Conservation (phyloP, 1,284 basidiomycete genomes). For the Austroboletus rostrupii region DNA sequence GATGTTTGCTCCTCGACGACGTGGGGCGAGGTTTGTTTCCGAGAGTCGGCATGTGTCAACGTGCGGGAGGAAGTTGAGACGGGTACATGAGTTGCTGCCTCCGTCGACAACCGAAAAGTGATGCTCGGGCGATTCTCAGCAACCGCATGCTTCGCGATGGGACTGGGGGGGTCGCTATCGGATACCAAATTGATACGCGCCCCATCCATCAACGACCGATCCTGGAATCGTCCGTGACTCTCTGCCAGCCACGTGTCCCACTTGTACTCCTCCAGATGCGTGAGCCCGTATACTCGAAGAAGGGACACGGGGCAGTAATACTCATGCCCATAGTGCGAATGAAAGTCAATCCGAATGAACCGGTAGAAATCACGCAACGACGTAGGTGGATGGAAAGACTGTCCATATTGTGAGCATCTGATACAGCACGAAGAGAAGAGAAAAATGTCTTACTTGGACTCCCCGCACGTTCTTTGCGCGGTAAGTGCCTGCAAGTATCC, state of each 20-base stretch:
- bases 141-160: background rate
- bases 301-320: slow-evolving; percentile 96
- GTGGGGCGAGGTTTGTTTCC: background rate
- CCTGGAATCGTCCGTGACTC: slow-evolving; percentile 43
- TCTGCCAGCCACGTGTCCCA: slow-evolving; percentile 77
- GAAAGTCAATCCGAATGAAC: slow-evolving; percentile 92
- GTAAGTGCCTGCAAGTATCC: slow-evolving; percentile 74
- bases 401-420: slow-evolving; percentile 2
- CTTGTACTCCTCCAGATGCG: slow-evolving; percentile 95
- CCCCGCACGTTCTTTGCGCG: slow-evolving; percentile 87
- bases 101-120: background rate
- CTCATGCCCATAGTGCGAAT: slow-evolving; percentile 91
- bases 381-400: slow-evolving; percentile 76
- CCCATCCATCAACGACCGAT: background rate
- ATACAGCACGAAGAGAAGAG: background rate
- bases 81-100: background rate
- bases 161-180: slow-evolving; percentile 4
- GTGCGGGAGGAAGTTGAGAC: slow-evolving; percentile 1
- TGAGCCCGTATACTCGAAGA: slow-evolving; percentile 91
- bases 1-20: background rate
- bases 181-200: background rate
- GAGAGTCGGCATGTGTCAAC: background rate
- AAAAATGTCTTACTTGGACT: slow-evolving; percentile 67
- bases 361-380: slow-evolving; percentile 82
- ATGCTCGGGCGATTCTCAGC: slow-evolving; percentile 1